These are phyloP conservation scores for Saturnispora quitensis DNA, from an alignment of 805 yeast species.

Conservation along the genomic window DNA sequence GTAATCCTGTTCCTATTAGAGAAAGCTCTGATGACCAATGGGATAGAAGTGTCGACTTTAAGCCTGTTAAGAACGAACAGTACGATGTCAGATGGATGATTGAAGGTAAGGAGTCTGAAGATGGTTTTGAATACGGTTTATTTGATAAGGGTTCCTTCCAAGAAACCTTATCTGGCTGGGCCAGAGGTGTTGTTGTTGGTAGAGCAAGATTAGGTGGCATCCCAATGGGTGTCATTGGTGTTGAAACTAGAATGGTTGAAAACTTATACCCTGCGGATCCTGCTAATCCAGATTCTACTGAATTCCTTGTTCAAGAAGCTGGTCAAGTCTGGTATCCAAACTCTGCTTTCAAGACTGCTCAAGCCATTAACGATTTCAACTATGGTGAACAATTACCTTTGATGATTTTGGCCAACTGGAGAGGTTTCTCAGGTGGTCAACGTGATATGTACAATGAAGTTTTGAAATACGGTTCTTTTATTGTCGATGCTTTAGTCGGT, in stretches of 20 bases:
- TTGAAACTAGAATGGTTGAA: constrained; percentile 85
- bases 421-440: constrained; percentile 99
- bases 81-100: constrained; percentile 95
- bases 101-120: constrained; percentile 65
- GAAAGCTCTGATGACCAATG: constrained; percentile 68
- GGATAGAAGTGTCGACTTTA: constrained; percentile 87
- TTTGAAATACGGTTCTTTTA: constrained; percentile 90
- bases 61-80: constrained; percentile 60
- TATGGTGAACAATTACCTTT: constrained; percentile 96
- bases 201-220: constrained; percentile 98
- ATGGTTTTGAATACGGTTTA: constrained; percentile 77
- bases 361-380: constrained; percentile 95
- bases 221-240: constrained; percentile 97
- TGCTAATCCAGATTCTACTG: constrained; percentile 93
- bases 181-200: constrained; percentile 96
- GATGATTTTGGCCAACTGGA: constrained; percentile 98
- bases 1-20: constrained; percentile 82
- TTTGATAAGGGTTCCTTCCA: constrained; percentile 91
- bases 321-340: constrained; percentile 99
- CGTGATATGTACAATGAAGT: constrained; percentile 99
- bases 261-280: constrained; percentile 96
- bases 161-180: constrained; percentile 98
- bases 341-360: constrained; percentile 98
- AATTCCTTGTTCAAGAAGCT: constrained; percentile 81
- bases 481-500: constrained; percentile 93